A percentile compares a stretch with the other conserved stretches of the same genome.
Evolutionary conservation across 495 filamentous ascomycete species (phyloP).

Genomic region (Penicillium lividum): DNA sequence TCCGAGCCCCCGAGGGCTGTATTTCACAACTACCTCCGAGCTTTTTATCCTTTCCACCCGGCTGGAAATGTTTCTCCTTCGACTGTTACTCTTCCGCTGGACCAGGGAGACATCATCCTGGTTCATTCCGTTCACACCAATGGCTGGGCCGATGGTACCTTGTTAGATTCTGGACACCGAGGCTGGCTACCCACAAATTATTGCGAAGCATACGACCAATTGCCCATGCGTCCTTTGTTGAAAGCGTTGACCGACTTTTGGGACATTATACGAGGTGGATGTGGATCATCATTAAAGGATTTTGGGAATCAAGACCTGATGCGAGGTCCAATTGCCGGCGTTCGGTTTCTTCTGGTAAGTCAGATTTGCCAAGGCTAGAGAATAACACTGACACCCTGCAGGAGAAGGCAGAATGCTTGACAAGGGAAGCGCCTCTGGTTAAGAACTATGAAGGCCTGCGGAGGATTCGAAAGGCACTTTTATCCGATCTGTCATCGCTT

Average conservation of each 20-base stretch:
- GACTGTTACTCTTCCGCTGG: constrained; percentile 84
- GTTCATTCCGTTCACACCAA: constrained; percentile 98
- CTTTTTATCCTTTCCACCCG: constrained; percentile 93
- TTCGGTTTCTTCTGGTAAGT: constrained; percentile 84
- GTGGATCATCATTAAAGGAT: constrained; percentile 63
- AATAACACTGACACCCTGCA: constrained; percentile 31
- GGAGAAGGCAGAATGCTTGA: constrained; percentile 88
- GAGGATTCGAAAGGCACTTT: constrained; percentile 76
- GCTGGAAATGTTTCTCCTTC: constrained; percentile 66
- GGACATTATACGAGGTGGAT: constrained; percentile 78
- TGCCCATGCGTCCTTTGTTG: constrained; percentile 80
- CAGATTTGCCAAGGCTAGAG: background rate
- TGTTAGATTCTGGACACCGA: constrained; percentile 80
- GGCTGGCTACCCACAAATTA: constrained; percentile 99
- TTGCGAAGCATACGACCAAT: constrained; percentile 89
- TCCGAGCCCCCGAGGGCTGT: constrained; percentile 56
- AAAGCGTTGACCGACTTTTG: constrained; percentile 89
- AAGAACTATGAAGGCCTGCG: constrained; percentile 74
- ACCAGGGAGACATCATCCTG: constrained; percentile 87
- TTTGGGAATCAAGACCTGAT: constrained; percentile 89
- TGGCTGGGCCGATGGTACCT: constrained; percentile 98
- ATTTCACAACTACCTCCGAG: constrained; percentile 93
- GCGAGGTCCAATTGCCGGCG: constrained; percentile 88
- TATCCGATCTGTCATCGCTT: constrained; percentile 85
- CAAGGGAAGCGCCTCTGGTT: constrained; percentile 73